A percentile compares a stretch with the other conserved stretches of the same genome.
phyloP scores from a whole-genome alignment of 768 basidiomycete genomes.

The Xanthoconium stramineum region DNA sequence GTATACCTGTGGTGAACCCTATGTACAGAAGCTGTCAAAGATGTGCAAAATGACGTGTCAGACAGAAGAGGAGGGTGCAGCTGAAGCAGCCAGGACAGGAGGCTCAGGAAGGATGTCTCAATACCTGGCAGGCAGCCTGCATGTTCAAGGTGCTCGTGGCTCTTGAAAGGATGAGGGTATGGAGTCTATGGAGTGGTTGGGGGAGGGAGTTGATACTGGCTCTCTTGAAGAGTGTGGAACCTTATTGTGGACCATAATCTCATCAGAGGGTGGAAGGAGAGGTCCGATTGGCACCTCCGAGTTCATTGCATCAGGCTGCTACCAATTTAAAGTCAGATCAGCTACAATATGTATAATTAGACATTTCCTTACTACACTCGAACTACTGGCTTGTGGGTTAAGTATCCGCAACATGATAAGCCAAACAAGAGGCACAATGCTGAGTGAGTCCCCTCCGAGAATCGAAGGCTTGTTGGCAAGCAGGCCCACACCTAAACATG shows the following conservation, averaged over 20 bases:
- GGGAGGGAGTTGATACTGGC: neutral
- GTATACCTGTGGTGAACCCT: no score
- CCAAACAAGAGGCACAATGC: neutral
- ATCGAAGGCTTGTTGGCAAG: neutral
- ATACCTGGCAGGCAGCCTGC: neutral
- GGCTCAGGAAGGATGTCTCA: neutral
- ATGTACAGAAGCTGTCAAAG: neutral
- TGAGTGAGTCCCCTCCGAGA: neutral
- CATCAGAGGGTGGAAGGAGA: neutral
- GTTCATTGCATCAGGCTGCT: neutral
- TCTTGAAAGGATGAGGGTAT: neutral
- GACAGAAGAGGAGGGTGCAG: neutral
- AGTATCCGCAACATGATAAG: neutral
- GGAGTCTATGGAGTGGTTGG: no score
- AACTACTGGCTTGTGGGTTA: neutral
- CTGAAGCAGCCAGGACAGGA: neutral
- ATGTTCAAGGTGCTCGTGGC: neutral
- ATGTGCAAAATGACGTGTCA: neutral
- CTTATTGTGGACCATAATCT: neutral
- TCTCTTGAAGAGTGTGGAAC: neutral
- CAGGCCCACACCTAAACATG: neutral
- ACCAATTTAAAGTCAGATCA: neutral
- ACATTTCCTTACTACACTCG: neutral
- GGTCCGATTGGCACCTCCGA: neutral
- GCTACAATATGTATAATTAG: neutral